These are phyloP conservation scores for Colletotrichum sp. DNA, from an alignment of 2,329 filamentous ascomycete species.

Conservation along the genomic window DNA sequence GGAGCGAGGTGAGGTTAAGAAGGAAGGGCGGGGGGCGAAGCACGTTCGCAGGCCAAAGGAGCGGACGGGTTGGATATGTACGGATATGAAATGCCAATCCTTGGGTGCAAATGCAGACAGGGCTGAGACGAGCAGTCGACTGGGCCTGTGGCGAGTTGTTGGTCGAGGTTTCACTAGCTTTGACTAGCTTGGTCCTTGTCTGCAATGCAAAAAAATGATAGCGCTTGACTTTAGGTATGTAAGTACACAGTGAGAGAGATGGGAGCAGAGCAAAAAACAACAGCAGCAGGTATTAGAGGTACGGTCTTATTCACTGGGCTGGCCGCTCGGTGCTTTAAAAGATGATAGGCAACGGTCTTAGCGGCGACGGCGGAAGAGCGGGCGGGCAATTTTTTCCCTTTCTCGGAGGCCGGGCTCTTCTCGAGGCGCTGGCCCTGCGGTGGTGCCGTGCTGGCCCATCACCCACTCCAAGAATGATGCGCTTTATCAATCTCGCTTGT, in stretches of 20 bases:
- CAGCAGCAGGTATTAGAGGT: not conserved
- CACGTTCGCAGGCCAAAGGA: not conserved
- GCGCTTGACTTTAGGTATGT: not conserved
- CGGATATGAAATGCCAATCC: constrained; percentile 5
- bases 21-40: not conserved
- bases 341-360: constrained; percentile 5
- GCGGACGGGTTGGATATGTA: not conserved
- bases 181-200: constrained; percentile 18
- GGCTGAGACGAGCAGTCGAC: constrained; percentile 14
- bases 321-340: constrained; percentile 1
- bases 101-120: constrained; percentile 5
- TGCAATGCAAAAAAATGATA: constrained; percentile 8
- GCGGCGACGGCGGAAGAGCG: constrained; percentile 8
- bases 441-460: not conserved
- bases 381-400: constrained; percentile 10
- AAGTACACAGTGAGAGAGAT: not conserved
- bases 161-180: constrained; percentile 18
- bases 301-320: not conserved
- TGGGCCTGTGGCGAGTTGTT: constrained; percentile 13
- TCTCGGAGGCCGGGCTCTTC: not conserved
- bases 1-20: not conserved
- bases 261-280: not conserved
- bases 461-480: constrained; percentile 19
- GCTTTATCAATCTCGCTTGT: constrained; percentile 22
- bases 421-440: not conserved